Conservation (phyloP, 306 rosid genomes). For the Trichosanthes truncata region DNA sequence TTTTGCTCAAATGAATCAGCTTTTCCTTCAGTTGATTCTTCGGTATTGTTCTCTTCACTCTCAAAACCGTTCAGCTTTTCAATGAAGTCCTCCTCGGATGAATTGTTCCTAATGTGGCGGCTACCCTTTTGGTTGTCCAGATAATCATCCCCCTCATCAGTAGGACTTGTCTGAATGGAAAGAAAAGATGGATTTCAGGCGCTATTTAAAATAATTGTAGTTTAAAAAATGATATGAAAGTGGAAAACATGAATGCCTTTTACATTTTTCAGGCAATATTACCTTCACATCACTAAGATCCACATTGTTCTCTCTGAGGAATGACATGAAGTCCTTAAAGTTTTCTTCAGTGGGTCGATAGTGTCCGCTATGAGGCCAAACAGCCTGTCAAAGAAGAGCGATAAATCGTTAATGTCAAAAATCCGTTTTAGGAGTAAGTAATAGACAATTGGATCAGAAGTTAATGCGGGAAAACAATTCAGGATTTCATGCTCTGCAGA, state of each 20-base stretch:
- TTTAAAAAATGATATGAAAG: background rate
- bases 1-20: slow-evolving; percentile 15
- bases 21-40: slow-evolving; percentile 23
- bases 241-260: background rate
- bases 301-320: slow-evolving; percentile 75
- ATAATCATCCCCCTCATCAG: slow-evolving; percentile 39
- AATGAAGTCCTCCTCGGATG: slow-evolving; percentile 61
- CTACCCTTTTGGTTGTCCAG: slow-evolving; percentile 32
- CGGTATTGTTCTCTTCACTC: slow-evolving; percentile 22
- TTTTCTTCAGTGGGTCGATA: slow-evolving; percentile 85
- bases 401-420: slow-evolving; percentile 9
- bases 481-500: background rate
- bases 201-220: background rate
- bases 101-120: slow-evolving; percentile 54
- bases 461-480: background rate
- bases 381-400: slow-evolving; percentile 53
- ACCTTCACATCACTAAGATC: slow-evolving; percentile 82
- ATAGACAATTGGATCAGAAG: background rate
- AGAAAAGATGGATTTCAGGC: slow-evolving; percentile 10
- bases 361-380: slow-evolving; percentile 99
- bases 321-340: slow-evolving; percentile 69
- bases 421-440: background rate
- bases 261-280: slow-evolving; percentile 11
- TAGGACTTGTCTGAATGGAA: slow-evolving; percentile 61
- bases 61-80: slow-evolving; percentile 37